phyloP scores from a whole-genome alignment of 257 asterid genomes.

The Scutellaria barbata region DNA sequence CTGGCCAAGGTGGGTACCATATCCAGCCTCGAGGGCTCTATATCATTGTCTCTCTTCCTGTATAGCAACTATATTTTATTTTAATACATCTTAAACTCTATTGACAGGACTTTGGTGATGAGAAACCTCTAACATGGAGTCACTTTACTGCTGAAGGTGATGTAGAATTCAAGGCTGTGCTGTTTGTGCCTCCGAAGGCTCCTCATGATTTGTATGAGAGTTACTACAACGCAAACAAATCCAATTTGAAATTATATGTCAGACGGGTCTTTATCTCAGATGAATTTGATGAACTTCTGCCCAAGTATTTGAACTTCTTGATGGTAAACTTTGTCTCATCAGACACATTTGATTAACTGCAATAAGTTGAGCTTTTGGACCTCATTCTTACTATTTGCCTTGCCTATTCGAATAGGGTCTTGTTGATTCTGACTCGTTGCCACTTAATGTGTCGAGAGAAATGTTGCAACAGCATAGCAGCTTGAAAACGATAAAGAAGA shows the following conservation, averaged over 20 bases:
- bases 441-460: constrained; percentile 95
- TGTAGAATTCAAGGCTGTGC: constrained; percentile 89
- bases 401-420: constrained; percentile 67
- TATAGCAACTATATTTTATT: constrained; percentile 3
- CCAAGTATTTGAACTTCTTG: constrained; percentile 85
- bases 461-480: constrained; percentile 98
- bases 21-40: background rate
- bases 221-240: constrained; percentile 78
- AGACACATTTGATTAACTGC: background rate
- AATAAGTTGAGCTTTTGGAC: background rate
- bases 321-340: constrained; percentile 52
- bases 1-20: constrained; percentile 69
- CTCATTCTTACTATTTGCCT: constrained; percentile 30
- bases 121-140: constrained; percentile 88
- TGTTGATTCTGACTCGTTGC: constrained; percentile 96
- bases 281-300: constrained; percentile 86
- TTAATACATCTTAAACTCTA: constrained; percentile 18
- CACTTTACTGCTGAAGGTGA: constrained; percentile 96
- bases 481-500: constrained; percentile 94
- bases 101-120: constrained; percentile 76
- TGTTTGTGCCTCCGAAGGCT: constrained; percentile 89
- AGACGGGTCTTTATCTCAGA: constrained; percentile 93
- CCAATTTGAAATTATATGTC: constrained; percentile 84
- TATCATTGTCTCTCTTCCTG: background rate
- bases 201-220: constrained; percentile 91